Conservation (phyloP, 306 rosid species). For the Trifolium subterraneum region DNA sequence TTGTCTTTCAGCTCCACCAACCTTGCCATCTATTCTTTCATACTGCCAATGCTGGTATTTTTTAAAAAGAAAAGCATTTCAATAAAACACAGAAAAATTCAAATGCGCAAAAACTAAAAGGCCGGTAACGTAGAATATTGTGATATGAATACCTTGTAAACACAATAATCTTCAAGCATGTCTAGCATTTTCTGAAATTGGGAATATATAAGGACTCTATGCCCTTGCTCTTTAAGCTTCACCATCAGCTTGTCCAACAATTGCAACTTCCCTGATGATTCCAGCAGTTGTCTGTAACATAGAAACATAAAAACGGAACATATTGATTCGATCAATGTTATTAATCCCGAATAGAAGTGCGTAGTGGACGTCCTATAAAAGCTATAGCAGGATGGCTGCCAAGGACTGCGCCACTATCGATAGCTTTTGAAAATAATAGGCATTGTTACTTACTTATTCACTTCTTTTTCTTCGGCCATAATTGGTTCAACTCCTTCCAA, state of each 20-base stretch:
- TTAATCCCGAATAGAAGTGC: neutral
- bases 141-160: constrained; percentile 64
- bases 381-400: neutral
- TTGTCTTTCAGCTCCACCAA: constrained; percentile 97
- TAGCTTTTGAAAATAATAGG: constrained; percentile 10
- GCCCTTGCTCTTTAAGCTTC: constrained; percentile 94
- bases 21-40: constrained; percentile 97
- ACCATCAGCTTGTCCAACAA: constrained; percentile 95
- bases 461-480: constrained; percentile 69
- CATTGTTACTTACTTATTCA: constrained; percentile 59
- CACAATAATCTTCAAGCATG: constrained; percentile 88
- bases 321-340: constrained; percentile 2
- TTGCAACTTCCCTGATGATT: constrained; percentile 93
- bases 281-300: constrained; percentile 78
- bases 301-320: constrained; percentile 38
- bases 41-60: constrained; percentile 79
- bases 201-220: constrained; percentile 92
- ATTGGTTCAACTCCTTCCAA: constrained; percentile 96
- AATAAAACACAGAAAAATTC: constrained; percentile 33
- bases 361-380: neutral
- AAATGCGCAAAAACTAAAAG: constrained; percentile 29
- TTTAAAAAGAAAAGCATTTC: constrained; percentile 5
- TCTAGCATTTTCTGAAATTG: constrained; percentile 95
- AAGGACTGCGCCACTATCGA: neutral
- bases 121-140: constrained; percentile 18